Evolutionary conservation across 257 asterid genomes (phyloP).

Genomic region (Gardenia jasminoides): DNA sequence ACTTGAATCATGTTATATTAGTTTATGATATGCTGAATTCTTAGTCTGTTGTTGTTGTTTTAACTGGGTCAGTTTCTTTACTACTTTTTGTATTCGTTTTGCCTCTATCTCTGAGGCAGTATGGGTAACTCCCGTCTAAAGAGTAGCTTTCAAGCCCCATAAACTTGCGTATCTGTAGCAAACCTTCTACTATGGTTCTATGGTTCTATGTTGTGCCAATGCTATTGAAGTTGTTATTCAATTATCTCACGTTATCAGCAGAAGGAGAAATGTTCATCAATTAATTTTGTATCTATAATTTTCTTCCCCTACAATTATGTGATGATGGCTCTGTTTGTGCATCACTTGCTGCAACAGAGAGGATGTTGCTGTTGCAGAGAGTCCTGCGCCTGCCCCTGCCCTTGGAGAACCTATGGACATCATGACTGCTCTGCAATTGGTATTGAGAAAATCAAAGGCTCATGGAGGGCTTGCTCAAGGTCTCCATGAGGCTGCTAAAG

Average conservation of each 20-base stretch:
- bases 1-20: neutral
- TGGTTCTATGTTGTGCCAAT: neutral
- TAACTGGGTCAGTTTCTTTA: neutral
- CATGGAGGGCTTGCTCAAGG: conserved; percentile 70
- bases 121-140: neutral
- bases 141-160: neutral
- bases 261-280: neutral
- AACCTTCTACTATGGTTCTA: neutral
- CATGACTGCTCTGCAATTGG: conserved; percentile 64
- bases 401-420: conserved; percentile 67
- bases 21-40: neutral
- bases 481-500: conserved; percentile 62
- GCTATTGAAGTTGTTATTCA: neutral
- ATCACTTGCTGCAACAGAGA: conserved; percentile 13
- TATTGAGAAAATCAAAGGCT: conserved; percentile 59
- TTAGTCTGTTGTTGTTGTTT: neutral
- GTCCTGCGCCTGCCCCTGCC: conserved; percentile 32
- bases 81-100: neutral
- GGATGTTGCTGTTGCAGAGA: conserved; percentile 18
- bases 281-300: neutral
- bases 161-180: neutral
- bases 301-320: neutral
- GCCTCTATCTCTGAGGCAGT: neutral
- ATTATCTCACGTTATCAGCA: neutral
- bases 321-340: neutral